Evolutionary conservation across 2,329 filamentous ascomycete species (phyloP), one percentile per base, ranked within the genome.

Genomic region (Colletotrichum sp.): DNA sequence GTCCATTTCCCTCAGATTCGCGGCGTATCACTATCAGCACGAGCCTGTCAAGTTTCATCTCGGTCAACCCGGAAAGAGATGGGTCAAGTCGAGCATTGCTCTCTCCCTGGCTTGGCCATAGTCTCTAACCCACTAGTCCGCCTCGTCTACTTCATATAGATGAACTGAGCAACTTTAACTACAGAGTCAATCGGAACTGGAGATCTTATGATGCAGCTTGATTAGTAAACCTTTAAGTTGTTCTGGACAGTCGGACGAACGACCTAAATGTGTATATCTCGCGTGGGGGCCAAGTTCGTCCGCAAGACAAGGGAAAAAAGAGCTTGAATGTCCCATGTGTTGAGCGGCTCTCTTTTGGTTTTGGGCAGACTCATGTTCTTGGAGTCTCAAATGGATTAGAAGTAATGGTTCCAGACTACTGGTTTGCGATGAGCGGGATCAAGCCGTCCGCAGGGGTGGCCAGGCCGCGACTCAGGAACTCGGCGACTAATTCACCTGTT

Each of bases 361-460:
- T 6, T 49, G 6, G 8, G 9, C 5, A 49, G 8, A 49, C n/a
- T 13, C 44, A 5, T 49, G 2, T 49, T 21, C 44, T 49, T 21
- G n/a, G n/a, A 49, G 6, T 49, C 39, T 4, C 10, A 12, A 12
- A 12, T 4, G 18, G 18, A n/a, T n/a, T 44, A 49, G 8, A 12
- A 2, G 39, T 6, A 12, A n/a, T 6, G 5, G 9, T n/a, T 36
- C 13, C 13, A 16, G 6, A 15, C 34, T 36, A 16, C 34, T 36
- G 34, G 6, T 36, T 36, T 0, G 1, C 6, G 13, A 16, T 36
- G 1, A 21, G 44, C 44, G 44, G 44, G 44, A 49, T 12, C 10
- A 49, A 21, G 4, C 6, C 6, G n/a, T 49, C 44, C n/a, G 44
- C 44, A n/a, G n/a, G n/a, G 3, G 44, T 0, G 0, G 6, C 1